These are phyloP conservation scores for Trametes hirsuta DNA, from an alignment of 1,284 basidiomycete genomes.

Conservation along the genomic window DNA sequence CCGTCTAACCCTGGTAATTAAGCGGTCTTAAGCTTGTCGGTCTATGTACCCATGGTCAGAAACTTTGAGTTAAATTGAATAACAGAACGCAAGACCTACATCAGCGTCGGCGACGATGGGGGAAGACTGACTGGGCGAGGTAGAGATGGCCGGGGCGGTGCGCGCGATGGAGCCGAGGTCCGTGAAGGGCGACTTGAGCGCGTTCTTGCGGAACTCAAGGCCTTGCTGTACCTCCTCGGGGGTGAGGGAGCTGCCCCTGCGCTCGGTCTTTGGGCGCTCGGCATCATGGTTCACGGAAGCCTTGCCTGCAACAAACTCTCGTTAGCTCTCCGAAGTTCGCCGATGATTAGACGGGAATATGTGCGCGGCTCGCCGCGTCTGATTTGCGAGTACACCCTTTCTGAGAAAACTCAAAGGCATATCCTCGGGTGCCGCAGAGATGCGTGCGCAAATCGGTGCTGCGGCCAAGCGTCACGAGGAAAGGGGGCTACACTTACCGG, in stretches of 20 bases:
- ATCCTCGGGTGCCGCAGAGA: too few species aligned
- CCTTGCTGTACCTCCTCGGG: conserved; percentile 72
- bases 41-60: neutral
- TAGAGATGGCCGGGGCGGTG: conserved; percentile 74
- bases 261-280: conserved; percentile 19
- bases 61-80: neutral
- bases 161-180: conserved; percentile 82
- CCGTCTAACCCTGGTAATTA: conserved; percentile 15
- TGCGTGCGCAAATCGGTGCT: neutral
- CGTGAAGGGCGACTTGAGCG: conserved; percentile 62
- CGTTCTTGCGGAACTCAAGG: conserved; percentile 66
- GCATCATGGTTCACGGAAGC: conserved; percentile 15
- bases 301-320: neutral
- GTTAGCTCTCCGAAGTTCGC: neutral
- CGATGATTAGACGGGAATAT: neutral
- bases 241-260: conserved; percentile 47
- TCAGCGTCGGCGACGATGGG: conserved; percentile 42
- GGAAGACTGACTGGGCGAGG: conserved; percentile 54
- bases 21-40: conserved; percentile 12
- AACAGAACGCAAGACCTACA: conserved; percentile 17
- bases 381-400: too few species aligned
- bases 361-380: neutral
- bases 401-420: too few species aligned
- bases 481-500: conserved; percentile 13
- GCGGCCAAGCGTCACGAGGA: neutral